Evolutionary conservation across 192 early-diverging fungal genomes (phyloP).

Genomic region (Coemansia sp.): DNA sequence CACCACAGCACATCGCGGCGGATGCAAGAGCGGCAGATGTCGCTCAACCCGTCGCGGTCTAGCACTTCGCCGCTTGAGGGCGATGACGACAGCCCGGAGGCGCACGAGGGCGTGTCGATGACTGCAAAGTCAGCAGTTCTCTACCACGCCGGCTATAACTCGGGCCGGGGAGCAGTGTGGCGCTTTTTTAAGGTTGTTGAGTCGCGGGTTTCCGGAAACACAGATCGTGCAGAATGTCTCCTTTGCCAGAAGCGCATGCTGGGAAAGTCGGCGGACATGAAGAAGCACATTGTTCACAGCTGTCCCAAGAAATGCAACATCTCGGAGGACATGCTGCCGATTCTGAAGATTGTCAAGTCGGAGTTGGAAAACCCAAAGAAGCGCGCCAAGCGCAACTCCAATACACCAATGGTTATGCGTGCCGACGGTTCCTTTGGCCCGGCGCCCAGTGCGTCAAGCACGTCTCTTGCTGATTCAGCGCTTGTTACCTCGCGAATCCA

Average conservation of each 20-base stretch:
- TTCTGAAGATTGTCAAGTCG: slow-evolving; percentile 46
- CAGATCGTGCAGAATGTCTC: slow-evolving; percentile 54
- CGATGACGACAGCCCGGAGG: slow-evolving; percentile 11
- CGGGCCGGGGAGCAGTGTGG: slow-evolving; percentile 53
- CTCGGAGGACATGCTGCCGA: slow-evolving; percentile 43
- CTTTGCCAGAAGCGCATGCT: slow-evolving; percentile 56
- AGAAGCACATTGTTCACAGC: slow-evolving; percentile 50
- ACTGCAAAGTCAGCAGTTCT: slow-evolving; percentile 41
- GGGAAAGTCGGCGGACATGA: slow-evolving; percentile 57
- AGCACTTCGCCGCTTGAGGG: slow-evolving; percentile 7
- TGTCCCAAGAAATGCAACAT: slow-evolving; percentile 44
- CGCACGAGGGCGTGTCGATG: slow-evolving; percentile 37
- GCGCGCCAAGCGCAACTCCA: slow-evolving; percentile 53
- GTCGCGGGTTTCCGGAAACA: slow-evolving; percentile 52
- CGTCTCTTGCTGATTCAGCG: slow-evolving; percentile 3
- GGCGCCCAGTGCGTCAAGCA: slow-evolving; percentile 14
- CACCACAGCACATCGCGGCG: not conserved
- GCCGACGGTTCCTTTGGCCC: slow-evolving; percentile 47
- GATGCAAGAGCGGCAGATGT: not conserved
- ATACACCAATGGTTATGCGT: slow-evolving; percentile 45
- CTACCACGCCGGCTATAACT: slow-evolving; percentile 51
- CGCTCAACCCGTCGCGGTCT: not conserved
- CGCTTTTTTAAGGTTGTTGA: slow-evolving; percentile 53
- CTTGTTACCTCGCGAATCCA: slow-evolving; percentile 16
- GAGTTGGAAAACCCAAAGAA: slow-evolving; percentile 56